phyloP scores from a whole-genome alignment of 1,284 basidiomycete genomes.

The Retiboletus flavoniger region DNA sequence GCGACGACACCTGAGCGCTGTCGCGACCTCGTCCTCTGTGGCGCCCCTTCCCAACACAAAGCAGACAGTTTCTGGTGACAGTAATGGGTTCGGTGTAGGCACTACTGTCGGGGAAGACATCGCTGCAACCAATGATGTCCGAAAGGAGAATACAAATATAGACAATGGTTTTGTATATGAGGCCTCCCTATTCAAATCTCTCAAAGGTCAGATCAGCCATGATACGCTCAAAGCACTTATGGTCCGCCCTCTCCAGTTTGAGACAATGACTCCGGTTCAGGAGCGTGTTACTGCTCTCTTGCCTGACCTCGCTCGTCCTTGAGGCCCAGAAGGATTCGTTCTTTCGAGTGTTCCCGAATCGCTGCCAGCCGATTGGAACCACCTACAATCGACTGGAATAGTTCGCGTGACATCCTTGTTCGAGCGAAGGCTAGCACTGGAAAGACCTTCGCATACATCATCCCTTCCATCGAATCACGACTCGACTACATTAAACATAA shows the following conservation, averaged over 20 bases:
- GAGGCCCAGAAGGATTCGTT: conserved; percentile 33
- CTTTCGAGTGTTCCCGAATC: neutral
- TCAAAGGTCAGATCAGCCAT: conserved; percentile 43
- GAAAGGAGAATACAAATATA: neutral
- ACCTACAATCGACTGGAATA: conserved; percentile 34
- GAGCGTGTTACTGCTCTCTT: conserved; percentile 72
- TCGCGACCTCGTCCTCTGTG: neutral
- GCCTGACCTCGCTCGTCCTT: conserved; percentile 54
- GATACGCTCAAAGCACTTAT: conserved; percentile 66
- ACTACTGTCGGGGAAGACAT: neutral
- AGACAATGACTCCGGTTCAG: conserved; percentile 84
- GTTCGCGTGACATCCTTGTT: conserved; percentile 65
- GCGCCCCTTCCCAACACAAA: neutral
- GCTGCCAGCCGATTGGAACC: conserved; percentile 8
- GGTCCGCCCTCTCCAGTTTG: conserved; percentile 67
- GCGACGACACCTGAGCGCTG: conserved; percentile 2
- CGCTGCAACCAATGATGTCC: neutral
- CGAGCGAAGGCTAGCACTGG: conserved; percentile 93
- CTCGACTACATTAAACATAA: conserved; percentile 48
- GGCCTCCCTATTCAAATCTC: conserved; percentile 37
- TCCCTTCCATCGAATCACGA: conserved; percentile 84
- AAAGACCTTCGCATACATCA: conserved; percentile 88
- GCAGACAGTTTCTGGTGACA: neutral
- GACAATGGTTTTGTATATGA: neutral
- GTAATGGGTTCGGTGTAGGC: neutral